Percentiles rank a stretch among this genome's conserved stretches.
Evolutionary conservation across 208 protist species (phyloP).

Genomic region (Leishmania martiniquensis): DNA sequence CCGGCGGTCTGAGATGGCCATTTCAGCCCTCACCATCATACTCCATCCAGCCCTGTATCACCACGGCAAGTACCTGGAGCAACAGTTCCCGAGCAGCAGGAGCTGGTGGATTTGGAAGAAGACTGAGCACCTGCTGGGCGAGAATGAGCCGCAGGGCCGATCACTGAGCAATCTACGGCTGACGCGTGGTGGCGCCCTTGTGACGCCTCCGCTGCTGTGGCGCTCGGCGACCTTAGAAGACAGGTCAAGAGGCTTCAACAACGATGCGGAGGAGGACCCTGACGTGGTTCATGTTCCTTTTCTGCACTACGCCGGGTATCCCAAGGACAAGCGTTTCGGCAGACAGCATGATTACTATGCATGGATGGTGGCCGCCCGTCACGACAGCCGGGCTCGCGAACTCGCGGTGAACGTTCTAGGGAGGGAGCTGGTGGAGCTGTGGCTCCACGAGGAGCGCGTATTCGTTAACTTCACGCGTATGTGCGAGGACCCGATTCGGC

Average conservation of each 20-base stretch:
- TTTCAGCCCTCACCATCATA: slow-evolving; percentile 18
- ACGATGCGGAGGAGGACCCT: slow-evolving; percentile 7
- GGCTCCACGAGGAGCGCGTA: slow-evolving; percentile 21
- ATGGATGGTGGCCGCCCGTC: slow-evolving; percentile 34
- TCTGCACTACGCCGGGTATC: slow-evolving; percentile 33
- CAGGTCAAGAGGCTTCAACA: slow-evolving; percentile 8
- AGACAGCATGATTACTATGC: slow-evolving; percentile 26
- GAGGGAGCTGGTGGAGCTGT: slow-evolving; percentile 36
- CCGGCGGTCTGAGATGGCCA: slow-evolving; percentile 28
- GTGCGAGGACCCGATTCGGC: slow-evolving; percentile 26
- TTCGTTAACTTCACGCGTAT: slow-evolving; percentile 24
- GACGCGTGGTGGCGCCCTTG: slow-evolving; percentile 20
- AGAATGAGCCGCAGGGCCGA: slow-evolving; percentile 11
- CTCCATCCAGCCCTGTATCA: slow-evolving; percentile 17
- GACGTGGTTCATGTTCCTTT: slow-evolving; percentile 25
- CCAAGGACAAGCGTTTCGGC: slow-evolving; percentile 24
- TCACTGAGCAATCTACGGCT: not conserved
- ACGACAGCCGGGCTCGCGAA: slow-evolving; percentile 29
- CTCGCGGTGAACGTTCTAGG: slow-evolving; percentile 6
- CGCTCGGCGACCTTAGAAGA: slow-evolving; percentile 26
- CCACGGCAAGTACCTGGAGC: slow-evolving; percentile 24
- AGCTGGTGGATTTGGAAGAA: slow-evolving; percentile 12
- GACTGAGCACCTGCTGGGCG: slow-evolving; percentile 18
- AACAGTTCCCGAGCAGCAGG: slow-evolving; percentile 9
- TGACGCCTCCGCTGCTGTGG: slow-evolving; percentile 33